A percentile compares a stretch with the other conserved stretches of the same genome.
Evolutionary conservation across 1,284 basidiomycete genomes (phyloP).

Genomic region (Sphagnurus paluster): DNA sequence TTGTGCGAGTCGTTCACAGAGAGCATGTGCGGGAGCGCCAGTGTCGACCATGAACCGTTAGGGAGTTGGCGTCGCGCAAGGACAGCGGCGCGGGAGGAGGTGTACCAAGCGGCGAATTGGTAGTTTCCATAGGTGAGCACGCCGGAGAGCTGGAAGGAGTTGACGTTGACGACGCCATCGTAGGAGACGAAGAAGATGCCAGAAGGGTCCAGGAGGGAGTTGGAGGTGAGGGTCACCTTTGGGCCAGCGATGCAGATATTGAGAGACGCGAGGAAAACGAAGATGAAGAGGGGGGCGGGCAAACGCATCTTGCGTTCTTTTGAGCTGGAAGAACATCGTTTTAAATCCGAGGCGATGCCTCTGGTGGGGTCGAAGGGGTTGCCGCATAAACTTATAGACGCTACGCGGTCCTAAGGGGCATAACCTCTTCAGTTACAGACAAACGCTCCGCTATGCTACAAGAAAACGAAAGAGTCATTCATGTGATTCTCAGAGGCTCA

Average conservation of each 20-base stretch:
- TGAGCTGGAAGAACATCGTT: no score
- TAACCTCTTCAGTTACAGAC: no score
- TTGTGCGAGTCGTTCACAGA: conserved; percentile 41
- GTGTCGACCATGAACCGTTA: conserved; percentile 36
- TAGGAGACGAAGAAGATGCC: conserved; percentile 44
- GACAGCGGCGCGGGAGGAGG: conserved; percentile 33
- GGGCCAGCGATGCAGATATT: conserved; percentile 34
- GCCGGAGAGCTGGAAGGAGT: conserved; percentile 42
- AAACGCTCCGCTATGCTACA: no score
- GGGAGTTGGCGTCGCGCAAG: conserved; percentile 39
- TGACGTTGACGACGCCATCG: conserved; percentile 44
- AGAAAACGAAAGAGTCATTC: no score
- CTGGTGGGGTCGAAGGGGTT: no score
- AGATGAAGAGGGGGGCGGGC: no score
- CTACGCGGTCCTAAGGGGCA: no score
- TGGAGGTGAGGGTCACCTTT: conserved; percentile 34
- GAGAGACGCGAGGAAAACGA: no score
- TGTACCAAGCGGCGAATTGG: conserved; percentile 45
- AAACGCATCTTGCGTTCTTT: no score
- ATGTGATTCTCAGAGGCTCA: no score
- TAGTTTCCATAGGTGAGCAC: conserved; percentile 36
- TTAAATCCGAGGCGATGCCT: no score
- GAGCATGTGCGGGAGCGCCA: conserved; percentile 40
- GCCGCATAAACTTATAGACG: no score
- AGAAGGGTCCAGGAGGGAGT: conserved; percentile 36